Evolutionary conservation across 805 yeast species (phyloP).

Genomic region (Saturnispora besseyi): DNA sequence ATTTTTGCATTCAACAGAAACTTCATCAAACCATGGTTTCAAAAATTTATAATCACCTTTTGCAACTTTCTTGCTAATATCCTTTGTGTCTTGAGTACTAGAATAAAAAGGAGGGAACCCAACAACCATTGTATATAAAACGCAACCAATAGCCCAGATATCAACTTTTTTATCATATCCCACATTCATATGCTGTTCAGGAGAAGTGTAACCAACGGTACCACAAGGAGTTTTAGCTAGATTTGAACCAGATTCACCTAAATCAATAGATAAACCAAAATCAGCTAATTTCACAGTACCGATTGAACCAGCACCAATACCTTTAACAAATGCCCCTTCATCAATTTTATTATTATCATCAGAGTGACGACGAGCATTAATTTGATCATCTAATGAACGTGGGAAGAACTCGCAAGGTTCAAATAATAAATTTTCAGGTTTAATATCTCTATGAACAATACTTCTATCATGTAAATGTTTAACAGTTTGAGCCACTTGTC

Average conservation of each 20-base stretch:
- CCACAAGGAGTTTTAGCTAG: constrained; percentile 66
- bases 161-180: constrained; percentile 60
- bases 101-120: constrained; percentile 76
- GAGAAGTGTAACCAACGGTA: constrained; percentile 69
- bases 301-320: constrained; percentile 54
- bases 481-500: constrained; percentile 62
- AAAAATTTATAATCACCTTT: constrained; percentile 67
- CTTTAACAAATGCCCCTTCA: constrained; percentile 47
- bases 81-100: constrained; percentile 44
- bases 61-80: constrained; percentile 57
- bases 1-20: constrained; percentile 58
- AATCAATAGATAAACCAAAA: constrained; percentile 58
- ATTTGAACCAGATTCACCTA: constrained; percentile 26
- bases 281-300: constrained; percentile 61
- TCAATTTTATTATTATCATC: constrained; percentile 54
- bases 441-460: constrained; percentile 72
- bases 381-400: constrained; percentile 33
- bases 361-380: constrained; percentile 37
- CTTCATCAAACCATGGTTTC: constrained; percentile 87
- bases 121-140: constrained; percentile 56
- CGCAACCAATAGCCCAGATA: constrained; percentile 70
- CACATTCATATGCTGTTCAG: constrained; percentile 55
- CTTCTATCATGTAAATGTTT: constrained; percentile 66
- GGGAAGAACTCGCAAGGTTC: constrained; percentile 42
- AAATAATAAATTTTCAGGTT: constrained; percentile 70